Conservation (phyloP, 2,329 filamentous ascomycete species). For the Cladobotryum protrusum region DNA sequence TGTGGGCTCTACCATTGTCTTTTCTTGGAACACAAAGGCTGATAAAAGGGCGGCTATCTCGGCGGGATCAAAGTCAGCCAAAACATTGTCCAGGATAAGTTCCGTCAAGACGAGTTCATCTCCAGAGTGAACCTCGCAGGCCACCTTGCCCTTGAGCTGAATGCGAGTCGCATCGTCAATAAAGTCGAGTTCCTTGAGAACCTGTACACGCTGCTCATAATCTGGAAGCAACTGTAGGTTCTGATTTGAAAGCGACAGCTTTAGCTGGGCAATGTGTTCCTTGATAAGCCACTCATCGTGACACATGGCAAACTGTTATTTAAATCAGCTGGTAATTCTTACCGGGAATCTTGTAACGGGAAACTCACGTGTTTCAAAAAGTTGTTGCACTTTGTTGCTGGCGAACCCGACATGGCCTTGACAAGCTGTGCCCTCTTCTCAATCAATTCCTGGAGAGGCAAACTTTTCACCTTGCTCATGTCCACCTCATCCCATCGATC, state of each 20-base stretch:
- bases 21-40: slow-evolving; percentile 96
- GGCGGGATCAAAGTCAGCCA: slow-evolving; percentile 90
- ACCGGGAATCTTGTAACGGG: slow-evolving; percentile 2
- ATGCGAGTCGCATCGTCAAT: slow-evolving; percentile 83
- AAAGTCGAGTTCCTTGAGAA: slow-evolving; percentile 86
- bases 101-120: slow-evolving; percentile 96
- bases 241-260: slow-evolving; percentile 87
- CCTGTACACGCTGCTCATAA: slow-evolving; percentile 90
- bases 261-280: slow-evolving; percentile 82
- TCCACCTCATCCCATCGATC: slow-evolving; percentile 79
- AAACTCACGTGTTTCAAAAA: slow-evolving; percentile 80
- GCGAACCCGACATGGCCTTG: slow-evolving; percentile 54
- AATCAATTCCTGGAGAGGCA: slow-evolving; percentile 73
- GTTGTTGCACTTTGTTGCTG: slow-evolving; percentile 63
- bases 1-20: slow-evolving; percentile 75
- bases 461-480: slow-evolving; percentile 72
- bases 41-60: slow-evolving; percentile 94
- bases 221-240: slow-evolving; percentile 93
- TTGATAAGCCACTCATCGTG: slow-evolving; percentile 96
- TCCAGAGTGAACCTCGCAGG: slow-evolving; percentile 95
- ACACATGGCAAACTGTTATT: slow-evolving; percentile 75
- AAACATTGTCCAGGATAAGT: slow-evolving; percentile 90
- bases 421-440: slow-evolving; percentile 63
- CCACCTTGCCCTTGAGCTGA: slow-evolving; percentile 95
- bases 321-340: slow-evolving; percentile 22